A percentile compares a stretch with the other conserved stretches of the same genome.
These are phyloP conservation scores for Penicillium sp. DNA, from an alignment of 2,329 filamentous ascomycete genomes.

Conservation along the genomic window DNA sequence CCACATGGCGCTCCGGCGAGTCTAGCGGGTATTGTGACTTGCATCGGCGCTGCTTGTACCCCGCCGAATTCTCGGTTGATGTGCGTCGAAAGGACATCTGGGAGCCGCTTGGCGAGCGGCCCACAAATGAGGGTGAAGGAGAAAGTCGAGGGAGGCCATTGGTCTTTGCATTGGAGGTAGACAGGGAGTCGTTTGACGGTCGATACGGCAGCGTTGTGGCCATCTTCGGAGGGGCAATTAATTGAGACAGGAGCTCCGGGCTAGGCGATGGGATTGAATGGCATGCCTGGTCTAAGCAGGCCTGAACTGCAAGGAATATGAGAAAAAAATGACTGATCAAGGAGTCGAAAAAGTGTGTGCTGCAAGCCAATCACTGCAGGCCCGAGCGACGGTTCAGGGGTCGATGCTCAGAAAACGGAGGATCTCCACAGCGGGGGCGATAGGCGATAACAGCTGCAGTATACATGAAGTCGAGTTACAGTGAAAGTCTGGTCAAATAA, in stretches of 20 bases:
- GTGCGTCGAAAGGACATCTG: constrained; percentile 37
- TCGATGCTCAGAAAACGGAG: constrained; percentile 23
- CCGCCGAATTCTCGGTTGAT: constrained; percentile 44
- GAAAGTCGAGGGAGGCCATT: constrained; percentile 58
- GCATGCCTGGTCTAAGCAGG: constrained; percentile 15
- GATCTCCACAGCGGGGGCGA: constrained; percentile 29
- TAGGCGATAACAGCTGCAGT: constrained; percentile 22
- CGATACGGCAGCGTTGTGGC: constrained; percentile 39
- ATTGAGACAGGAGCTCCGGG: constrained; percentile 17
- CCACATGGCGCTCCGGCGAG: constrained; percentile 85
- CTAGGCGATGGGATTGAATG: constrained; percentile 11
- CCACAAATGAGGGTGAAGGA: constrained; percentile 61
- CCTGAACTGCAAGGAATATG: neutral
- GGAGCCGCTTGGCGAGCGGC: constrained; percentile 51
- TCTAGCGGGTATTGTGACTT: constrained; percentile 76
- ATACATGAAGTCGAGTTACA: neutral
- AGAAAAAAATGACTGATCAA: neutral
- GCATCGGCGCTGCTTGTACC: constrained; percentile 55
- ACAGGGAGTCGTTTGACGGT: constrained; percentile 49
- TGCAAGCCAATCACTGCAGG: constrained; percentile 11
- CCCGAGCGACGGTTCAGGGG: constrained; percentile 23
- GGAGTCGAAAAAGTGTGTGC: constrained; percentile 1
- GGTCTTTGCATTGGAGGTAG: constrained; percentile 49
- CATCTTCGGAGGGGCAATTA: constrained; percentile 30
- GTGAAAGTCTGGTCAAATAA: neutral